Base-by-base conservation (phyloP, 2,329 filamentous ascomycete genomes). In the Cladophialophora exuberans region DNA sequence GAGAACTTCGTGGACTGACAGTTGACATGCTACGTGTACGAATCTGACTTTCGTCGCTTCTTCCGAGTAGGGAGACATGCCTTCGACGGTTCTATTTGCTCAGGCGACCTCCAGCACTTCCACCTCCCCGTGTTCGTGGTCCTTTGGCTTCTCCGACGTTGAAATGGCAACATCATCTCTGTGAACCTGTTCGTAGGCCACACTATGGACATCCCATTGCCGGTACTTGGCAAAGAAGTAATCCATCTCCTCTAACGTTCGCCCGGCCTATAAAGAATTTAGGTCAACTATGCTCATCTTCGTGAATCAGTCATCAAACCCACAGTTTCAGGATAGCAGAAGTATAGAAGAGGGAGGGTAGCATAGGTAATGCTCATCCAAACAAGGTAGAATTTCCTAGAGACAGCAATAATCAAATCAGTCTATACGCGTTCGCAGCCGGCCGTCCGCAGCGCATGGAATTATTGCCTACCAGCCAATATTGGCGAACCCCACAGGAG, bases 171-270 rank as follows among this genome's bases (percentile, higher is more conserved):
- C 33, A 22, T 50, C 46, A 4, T 50, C 46, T 13, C 46, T 5
- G 13, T 39, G 15, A 4, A 50, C 15, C 13, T 33, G 15, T 41
- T 50, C 46, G 31, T 39, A 50, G 15, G 46, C 46, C 4, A 50
- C 46, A 20, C 28, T 10, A 26, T 23, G 46, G n/a, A 50, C 28
- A 39, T 23, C 20, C 46, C 46, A 50, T 23, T 50, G 20, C 23
- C 45, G 49, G 26, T 52, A 45, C 17, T 52, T 43, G n/a, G 26
- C 25, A 22, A 52, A 53, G 39, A 46, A 53, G 22, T 45, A 46
- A 17, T 53, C 42, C 26, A 53, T 45, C 20, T 53, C 13, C 23
- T 53, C 48, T n/a, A 52, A 26, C n/a, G 10, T 42, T 2, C 48
- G 48, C 7, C 48, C 48, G 23, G 48, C 48, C 35, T 36, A 18